Evolutionary conservation across 495 filamentous ascomycete genomes (phyloP).

Genomic region (Viridothelium virens): DNA sequence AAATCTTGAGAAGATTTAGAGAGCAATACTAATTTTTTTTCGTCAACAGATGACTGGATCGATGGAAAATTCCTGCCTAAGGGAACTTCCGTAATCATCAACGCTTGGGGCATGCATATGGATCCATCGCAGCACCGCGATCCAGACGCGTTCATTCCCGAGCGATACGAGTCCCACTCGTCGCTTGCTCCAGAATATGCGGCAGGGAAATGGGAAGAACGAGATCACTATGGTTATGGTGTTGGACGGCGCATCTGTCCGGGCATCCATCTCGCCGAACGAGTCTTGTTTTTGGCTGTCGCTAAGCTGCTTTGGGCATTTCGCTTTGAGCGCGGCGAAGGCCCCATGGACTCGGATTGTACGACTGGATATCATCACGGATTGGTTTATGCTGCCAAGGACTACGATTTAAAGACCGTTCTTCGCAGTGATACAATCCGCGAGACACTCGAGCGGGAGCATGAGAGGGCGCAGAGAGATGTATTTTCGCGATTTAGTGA

Average conservation of each 20-base stretch:
- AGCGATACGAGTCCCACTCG: slow-evolving; percentile 22
- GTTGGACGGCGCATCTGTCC: slow-evolving; percentile 26
- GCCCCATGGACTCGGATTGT: slow-evolving; percentile 19
- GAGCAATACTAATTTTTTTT: not conserved
- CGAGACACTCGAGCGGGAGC: slow-evolving; percentile 36
- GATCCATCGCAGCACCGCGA: slow-evolving; percentile 20
- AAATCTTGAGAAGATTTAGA: not conserved
- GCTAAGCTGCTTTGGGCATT: slow-evolving; percentile 26
- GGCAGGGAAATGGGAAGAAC: slow-evolving; percentile 19
- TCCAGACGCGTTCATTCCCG: slow-evolving; percentile 26
- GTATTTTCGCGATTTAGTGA: slow-evolving; percentile 15
- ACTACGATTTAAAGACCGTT: slow-evolving; percentile 32
- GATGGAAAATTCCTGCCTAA: slow-evolving; percentile 28
- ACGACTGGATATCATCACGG: slow-evolving; percentile 36
- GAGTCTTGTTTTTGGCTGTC: slow-evolving; percentile 22
- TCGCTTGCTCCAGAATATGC: slow-evolving; percentile 24
- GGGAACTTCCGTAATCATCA: slow-evolving; percentile 24
- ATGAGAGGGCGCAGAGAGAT: slow-evolving; percentile 17
- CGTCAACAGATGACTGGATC: slow-evolving; percentile 26
- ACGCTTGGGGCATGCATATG: slow-evolving; percentile 26
- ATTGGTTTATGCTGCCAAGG: slow-evolving; percentile 38
- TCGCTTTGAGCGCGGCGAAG: slow-evolving; percentile 14
- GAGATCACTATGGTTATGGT: slow-evolving; percentile 29
- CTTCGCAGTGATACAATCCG: slow-evolving; percentile 30
- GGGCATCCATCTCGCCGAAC: slow-evolving; percentile 25